Evolutionary conservation across 2,329 filamentous ascomycete species (phyloP), one percentile per base, ranked within the genome.

Genomic region (Calonectria ilicicola): DNA sequence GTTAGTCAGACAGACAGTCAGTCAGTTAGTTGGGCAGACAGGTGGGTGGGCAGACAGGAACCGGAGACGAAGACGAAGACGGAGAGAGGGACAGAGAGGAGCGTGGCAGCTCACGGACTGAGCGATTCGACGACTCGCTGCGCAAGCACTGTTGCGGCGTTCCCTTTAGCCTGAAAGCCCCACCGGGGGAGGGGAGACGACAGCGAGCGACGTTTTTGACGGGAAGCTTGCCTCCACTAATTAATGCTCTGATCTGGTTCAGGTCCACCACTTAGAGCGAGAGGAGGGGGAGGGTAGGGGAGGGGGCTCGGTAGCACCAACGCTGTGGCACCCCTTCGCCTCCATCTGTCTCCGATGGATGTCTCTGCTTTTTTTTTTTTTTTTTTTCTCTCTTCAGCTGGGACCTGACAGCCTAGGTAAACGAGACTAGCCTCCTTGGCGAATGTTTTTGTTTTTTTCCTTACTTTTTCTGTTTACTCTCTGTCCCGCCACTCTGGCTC

Each of bases 171-270:
- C 23, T 19, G 53, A 3, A 3, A 6, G 40, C 51, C 21, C 53
- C 53, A 60, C 53, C 14, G 21, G 32, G 14, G 32, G 53, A 60
- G 53, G 32, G 53, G 32, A 60, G 53, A 60, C 53, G 53, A 58
- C 53, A 58, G 29, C 51, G 19, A 56, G 29, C 53, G 53, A 60
- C 53, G 53, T 40, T 60, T 23, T 60, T 40, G 35, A 60, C 53
- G 53, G 53, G 53, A 60, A 60, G 53, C 21, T 42, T 60, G 53
- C 53, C 17, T 60, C 53, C 53, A 60, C 53, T 60, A 60, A 60
- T 40, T 15, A 35, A 35, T 60, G 38, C 29, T 63, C 58, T 63
- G 53, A 21, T 47, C 21, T 40, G 4, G n/a, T 19, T 26, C 32
- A 60, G n/a, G 53, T 38, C 32, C 53, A 60, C 53, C 53, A 60